Percentiles rank a stretch among this genome's conserved stretches.
These are phyloP conservation scores for Penicillium sp. DNA, from an alignment of 2,329 filamentous ascomycete species.

Conservation along the genomic window DNA sequence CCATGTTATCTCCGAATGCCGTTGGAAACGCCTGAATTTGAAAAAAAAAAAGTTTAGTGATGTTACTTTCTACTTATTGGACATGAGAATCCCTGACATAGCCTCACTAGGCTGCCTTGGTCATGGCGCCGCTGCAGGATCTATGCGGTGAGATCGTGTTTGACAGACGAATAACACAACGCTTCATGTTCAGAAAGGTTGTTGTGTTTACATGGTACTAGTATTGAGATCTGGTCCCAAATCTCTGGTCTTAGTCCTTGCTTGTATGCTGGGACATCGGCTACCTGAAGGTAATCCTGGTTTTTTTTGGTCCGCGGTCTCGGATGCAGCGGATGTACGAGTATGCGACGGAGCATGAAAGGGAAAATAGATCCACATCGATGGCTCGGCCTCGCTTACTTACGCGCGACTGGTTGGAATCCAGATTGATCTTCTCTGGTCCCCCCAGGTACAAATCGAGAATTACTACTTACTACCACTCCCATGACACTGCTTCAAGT, in stretches of 20 bases:
- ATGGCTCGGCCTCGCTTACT: background rate
- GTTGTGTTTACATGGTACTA: background rate
- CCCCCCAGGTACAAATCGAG: no score
- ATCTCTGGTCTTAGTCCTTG: background rate
- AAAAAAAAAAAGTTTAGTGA: background rate
- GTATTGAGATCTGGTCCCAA: background rate
- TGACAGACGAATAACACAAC: background rate
- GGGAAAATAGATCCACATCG: background rate
- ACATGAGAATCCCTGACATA: background rate
- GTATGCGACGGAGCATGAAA: background rate
- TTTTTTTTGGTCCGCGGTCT: background rate
- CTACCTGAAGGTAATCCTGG: background rate
- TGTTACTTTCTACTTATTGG: background rate
- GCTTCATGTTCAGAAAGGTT: background rate
- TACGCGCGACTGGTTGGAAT: background rate
- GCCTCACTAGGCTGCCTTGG: background rate
- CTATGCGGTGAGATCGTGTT: background rate
- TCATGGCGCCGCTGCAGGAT: background rate
- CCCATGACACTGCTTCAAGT: no score
- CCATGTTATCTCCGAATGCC: slow-evolving; percentile 2
- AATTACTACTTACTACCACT: no score
- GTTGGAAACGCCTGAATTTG: background rate
- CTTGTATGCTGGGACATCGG: background rate
- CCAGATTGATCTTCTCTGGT: background rate
- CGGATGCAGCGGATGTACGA: slow-evolving; percentile 9